A percentile compares a stretch with the other conserved stretches of the same genome.
phyloP scores from a whole-genome alignment of 2,329 filamentous ascomycete species.

The Diaporthe eres region DNA sequence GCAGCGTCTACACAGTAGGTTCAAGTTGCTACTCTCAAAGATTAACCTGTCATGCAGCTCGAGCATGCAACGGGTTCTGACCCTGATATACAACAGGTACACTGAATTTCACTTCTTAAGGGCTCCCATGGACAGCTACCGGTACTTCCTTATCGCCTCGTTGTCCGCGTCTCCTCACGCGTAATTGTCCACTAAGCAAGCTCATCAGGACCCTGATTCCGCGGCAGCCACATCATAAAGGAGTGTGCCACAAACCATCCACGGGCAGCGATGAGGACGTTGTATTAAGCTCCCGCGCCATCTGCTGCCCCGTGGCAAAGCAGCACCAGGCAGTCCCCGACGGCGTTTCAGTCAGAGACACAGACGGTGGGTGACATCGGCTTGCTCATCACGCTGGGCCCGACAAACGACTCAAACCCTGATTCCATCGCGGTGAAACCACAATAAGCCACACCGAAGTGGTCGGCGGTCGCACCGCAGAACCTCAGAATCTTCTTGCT shows the following conservation, averaged over 20 bases:
- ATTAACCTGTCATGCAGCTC: background rate
- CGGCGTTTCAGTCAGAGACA: constrained; percentile 4
- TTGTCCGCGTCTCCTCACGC: background rate
- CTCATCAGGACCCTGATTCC: background rate
- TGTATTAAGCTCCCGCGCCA: constrained; percentile 1
- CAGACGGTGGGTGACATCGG: constrained; percentile 21
- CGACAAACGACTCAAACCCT: background rate
- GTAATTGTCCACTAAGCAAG: background rate
- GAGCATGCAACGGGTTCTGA: background rate
- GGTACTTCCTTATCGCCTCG: background rate
- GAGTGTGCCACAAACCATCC: background rate
- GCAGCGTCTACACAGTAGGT: background rate
- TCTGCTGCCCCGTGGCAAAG: constrained; percentile 26
- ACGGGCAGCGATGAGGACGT: background rate
- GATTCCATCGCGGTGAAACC: background rate
- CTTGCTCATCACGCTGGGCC: background rate
- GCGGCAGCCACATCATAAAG: background rate
- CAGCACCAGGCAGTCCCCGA: background rate
- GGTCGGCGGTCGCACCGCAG: background rate
- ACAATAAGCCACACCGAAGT: background rate
- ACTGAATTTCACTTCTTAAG: background rate
- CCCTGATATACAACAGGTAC: background rate
- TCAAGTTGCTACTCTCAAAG: background rate
- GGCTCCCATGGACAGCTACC: background rate
- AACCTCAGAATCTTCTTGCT: constrained; percentile 27